phyloP scores from a whole-genome alignment of 345 rosid genomes.

The Barbarea vulgaris region DNA sequence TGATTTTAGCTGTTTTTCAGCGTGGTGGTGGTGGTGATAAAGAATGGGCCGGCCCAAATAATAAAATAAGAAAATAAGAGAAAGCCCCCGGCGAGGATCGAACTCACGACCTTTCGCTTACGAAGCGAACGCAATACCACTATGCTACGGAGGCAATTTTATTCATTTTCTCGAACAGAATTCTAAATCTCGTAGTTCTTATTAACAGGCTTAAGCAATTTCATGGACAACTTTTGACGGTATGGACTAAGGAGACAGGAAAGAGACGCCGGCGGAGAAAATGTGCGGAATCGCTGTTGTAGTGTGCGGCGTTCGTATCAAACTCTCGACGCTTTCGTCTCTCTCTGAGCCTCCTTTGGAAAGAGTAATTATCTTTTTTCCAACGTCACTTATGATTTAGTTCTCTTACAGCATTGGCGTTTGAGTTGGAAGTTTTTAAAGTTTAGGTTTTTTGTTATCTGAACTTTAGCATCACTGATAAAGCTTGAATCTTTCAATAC shows the following conservation, averaged over 20 bases:
- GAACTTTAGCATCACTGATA: not conserved
- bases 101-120: constrained; percentile 99
- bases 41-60: no score
- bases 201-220: not conserved
- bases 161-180: not conserved
- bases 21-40: no score
- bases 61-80: no score
- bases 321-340: constrained; percentile 36
- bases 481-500: constrained; percentile 1
- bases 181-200: not conserved
- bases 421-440: not conserved
- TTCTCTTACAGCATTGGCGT: constrained; percentile 3
- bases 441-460: not conserved
- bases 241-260: constrained; percentile 11
- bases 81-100: constrained; percentile 92
- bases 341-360: constrained; percentile 39
- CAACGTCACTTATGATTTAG: not conserved
- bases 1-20: no score
- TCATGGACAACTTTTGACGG: not conserved
- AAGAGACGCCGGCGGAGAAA: constrained; percentile 28
- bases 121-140: constrained; percentile 99
- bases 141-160: constrained; percentile 82
- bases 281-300: constrained; percentile 88
- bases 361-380: constrained; percentile 34
- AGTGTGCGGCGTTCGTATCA: constrained; percentile 59